A percentile compares a stretch with the other conserved stretches of the same genome.
Conservation (phyloP, 257 asterid species). For the Nicotiana sylvestris region DNA sequence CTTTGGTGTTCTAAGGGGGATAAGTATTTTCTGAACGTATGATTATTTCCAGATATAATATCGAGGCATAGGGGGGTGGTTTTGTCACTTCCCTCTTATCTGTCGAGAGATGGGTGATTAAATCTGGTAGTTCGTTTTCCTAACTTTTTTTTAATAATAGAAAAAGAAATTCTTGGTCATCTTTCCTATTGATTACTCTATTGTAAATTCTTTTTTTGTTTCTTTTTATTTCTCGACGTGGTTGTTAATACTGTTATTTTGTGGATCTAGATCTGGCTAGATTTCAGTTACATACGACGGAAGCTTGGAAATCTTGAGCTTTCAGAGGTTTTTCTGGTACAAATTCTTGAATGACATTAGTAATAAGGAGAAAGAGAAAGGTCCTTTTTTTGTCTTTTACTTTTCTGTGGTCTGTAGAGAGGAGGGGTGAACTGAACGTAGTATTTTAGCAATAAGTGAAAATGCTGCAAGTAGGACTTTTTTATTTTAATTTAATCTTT, state of each 20-base stretch:
- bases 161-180: no score
- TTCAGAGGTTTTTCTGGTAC: neutral
- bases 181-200: no score
- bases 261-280: neutral
- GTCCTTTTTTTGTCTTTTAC: neutral
- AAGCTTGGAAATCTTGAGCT: neutral
- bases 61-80: no score
- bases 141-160: no score
- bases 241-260: neutral
- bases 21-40: no score
- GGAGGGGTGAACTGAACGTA: neutral
- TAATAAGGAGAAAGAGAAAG: neutral
- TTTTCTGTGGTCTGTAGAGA: neutral
- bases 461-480: neutral
- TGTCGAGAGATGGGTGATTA: no score
- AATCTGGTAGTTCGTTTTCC: no score
- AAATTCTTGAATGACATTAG: neutral
- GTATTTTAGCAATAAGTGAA: neutral
- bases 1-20: no score
- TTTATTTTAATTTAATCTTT: neutral
- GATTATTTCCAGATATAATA: no score
- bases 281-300: neutral
- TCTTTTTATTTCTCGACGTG: neutral
- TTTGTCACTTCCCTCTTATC: no score
- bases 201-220: no score